Evolutionary conservation across 2,329 filamentous ascomycete genomes (phyloP).

Genomic region (Aspergillus clavatus): DNA sequence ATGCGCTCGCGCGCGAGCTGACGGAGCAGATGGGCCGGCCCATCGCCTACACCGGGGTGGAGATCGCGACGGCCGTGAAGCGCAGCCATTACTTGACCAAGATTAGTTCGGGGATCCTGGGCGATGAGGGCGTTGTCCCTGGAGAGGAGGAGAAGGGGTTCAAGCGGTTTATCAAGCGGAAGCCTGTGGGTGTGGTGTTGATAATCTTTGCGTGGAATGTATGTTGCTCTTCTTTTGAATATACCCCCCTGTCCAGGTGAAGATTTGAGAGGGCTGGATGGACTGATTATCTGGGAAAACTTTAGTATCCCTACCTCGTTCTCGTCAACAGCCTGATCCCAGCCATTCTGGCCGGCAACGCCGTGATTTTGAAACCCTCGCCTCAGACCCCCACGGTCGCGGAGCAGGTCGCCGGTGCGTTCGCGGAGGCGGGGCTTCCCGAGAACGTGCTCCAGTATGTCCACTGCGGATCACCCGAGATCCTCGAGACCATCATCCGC

Average conservation of each 20-base stretch:
- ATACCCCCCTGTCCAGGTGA: no score
- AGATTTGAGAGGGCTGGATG: no score
- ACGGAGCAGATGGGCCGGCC: conserved; percentile 95
- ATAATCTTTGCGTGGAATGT: conserved; percentile 97
- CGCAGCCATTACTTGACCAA: conserved; percentile 81
- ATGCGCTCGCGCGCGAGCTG: conserved; percentile 77
- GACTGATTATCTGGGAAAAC: no score
- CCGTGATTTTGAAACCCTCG: conserved; percentile 89
- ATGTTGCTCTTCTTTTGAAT: conserved; percentile 41
- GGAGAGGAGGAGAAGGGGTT: conserved; percentile 84
- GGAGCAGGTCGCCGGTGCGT: conserved; percentile 74
- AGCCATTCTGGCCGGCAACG: conserved; percentile 84
- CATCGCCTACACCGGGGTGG: conserved; percentile 77
- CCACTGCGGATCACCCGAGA: conserved; percentile 73
- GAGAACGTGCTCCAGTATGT: conserved; percentile 84
- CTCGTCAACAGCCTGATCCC: conserved; percentile 89
- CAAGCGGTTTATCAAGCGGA: conserved; percentile 82
- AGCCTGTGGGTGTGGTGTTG: conserved; percentile 80
- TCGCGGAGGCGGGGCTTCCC: conserved; percentile 75
- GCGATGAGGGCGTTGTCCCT: conserved; percentile 60
- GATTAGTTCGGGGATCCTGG: conserved; percentile 70
- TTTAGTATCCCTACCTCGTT: conserved; percentile 87
- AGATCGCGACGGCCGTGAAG: conserved; percentile 79
- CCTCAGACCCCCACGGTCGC: conserved; percentile 91
- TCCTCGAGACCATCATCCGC: conserved; percentile 73